These are phyloP conservation scores for Marchantia paleacea DNA, from an alignment of 225 moss, liverwort and hornwort genomes.

Conservation along the genomic window DNA sequence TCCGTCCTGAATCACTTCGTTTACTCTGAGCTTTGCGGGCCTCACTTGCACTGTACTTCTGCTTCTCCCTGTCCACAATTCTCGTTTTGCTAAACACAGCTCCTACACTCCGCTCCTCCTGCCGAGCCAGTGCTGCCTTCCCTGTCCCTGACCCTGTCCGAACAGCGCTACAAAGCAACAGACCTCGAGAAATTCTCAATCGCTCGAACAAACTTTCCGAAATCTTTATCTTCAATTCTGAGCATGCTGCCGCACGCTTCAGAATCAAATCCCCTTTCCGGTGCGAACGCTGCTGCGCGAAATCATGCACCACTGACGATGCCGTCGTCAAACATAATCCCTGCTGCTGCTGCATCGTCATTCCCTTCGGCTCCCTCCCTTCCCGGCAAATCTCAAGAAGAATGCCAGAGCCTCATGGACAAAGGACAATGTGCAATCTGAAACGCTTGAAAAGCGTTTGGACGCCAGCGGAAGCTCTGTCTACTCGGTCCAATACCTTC, in stretches of 20 bases:
- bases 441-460: too few species aligned
- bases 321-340: background rate
- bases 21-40: background rate
- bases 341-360: background rate
- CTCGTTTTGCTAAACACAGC: background rate
- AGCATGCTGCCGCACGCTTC: background rate
- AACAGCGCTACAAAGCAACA: background rate
- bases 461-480: too few species aligned
- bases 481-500: too few species aligned
- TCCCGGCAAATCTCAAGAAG: background rate
- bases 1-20: slow-evolving; percentile 1
- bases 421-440: too few species aligned
- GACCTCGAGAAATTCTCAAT: background rate
- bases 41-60: background rate
- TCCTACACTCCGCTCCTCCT: background rate
- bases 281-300: background rate
- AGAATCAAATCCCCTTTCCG: background rate
- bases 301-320: background rate
- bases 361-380: background rate
- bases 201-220: background rate
- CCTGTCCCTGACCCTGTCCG: background rate
- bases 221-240: too few species aligned
- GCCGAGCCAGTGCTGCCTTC: too few species aligned
- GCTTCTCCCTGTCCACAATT: background rate
- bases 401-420: background rate